Evolutionary conservation across 345 rosid genomes (phyloP).

Genomic region (Gossypium australe): DNA sequence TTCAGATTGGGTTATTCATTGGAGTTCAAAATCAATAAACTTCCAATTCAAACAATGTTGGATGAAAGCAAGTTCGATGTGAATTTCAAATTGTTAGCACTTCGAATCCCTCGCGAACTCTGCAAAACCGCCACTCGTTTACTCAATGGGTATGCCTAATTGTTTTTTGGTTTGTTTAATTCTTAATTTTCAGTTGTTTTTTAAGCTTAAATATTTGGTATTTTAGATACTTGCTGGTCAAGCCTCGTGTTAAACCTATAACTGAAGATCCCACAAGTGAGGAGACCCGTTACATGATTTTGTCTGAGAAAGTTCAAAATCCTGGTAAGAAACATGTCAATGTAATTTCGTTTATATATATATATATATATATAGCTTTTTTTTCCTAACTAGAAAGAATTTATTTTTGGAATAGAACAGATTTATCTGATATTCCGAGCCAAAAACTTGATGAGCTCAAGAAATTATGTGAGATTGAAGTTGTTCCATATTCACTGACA

Average conservation of each 20-base stretch:
- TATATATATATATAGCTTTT: background rate
- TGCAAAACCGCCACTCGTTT: conserved; percentile 56
- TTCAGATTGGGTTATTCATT: background rate
- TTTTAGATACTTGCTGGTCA: conserved; percentile 75
- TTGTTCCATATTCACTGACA: conserved; percentile 60
- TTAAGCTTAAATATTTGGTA: background rate
- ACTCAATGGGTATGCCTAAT: conserved; percentile 57
- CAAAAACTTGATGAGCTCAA: conserved; percentile 53
- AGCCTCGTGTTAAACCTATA: conserved; percentile 74
- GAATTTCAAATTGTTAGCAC: conserved; percentile 63
- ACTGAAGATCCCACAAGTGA: conserved; percentile 66
- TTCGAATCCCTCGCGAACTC: conserved; percentile 75
- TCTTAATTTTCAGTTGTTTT: background rate
- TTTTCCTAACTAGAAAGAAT: background rate
- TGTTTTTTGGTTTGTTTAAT: background rate
- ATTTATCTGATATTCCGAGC: conserved; percentile 62
- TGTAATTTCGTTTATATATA: background rate
- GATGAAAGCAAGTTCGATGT: conserved; percentile 79
- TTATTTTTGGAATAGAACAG: conserved; percentile 41
- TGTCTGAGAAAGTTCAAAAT: conserved; percentile 58
- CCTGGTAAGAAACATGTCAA: conserved; percentile 36
- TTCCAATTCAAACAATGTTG: conserved; percentile 26
- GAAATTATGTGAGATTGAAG: conserved; percentile 52
- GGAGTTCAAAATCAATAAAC: background rate
- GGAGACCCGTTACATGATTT: conserved; percentile 58